Evolutionary conservation across 1,139 yeast genomes (phyloP).

Genomic region (Hansenula sp.): DNA sequence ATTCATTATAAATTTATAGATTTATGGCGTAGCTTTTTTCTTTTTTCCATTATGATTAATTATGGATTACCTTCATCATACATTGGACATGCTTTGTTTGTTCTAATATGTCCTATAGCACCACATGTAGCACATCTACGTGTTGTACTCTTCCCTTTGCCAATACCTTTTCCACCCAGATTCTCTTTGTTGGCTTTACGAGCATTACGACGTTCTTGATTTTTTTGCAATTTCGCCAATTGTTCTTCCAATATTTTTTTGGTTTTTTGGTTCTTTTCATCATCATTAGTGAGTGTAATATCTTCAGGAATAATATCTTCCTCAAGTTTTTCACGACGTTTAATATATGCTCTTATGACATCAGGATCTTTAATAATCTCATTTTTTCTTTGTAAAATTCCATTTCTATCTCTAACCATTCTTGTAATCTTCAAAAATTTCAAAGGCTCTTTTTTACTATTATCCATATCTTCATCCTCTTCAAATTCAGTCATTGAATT

Average conservation of each 20-base stretch:
- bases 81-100: slow-evolving; percentile 86
- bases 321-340: slow-evolving; percentile 72
- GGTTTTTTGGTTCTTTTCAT: slow-evolving; percentile 75
- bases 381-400: slow-evolving; percentile 77
- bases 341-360: slow-evolving; percentile 80
- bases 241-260: slow-evolving; percentile 79
- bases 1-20: no score
- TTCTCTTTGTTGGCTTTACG: slow-evolving; percentile 42
- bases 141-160: slow-evolving; percentile 74
- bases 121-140: slow-evolving; percentile 95
- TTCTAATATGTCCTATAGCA: slow-evolving; percentile 89
- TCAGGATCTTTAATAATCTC: slow-evolving; percentile 81
- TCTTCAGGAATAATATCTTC: slow-evolving; percentile 56
- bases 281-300: slow-evolving; percentile 77
- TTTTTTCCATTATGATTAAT: no score
- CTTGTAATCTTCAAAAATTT: slow-evolving; percentile 73
- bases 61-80: slow-evolving; percentile 38
- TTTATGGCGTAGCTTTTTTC: no score
- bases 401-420: slow-evolving; percentile 78
- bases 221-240: slow-evolving; percentile 76
- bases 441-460: slow-evolving; percentile 15
- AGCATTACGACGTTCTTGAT: slow-evolving; percentile 59
- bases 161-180: slow-evolving; percentile 59
- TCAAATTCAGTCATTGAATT: slow-evolving; percentile 37
- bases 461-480: slow-evolving; percentile 21